Evolutionary conservation across 129 eudicot genomes (phyloP), one percentile per base, ranked within the genome.

Genomic region (Oenanthe sinensis): DNA sequence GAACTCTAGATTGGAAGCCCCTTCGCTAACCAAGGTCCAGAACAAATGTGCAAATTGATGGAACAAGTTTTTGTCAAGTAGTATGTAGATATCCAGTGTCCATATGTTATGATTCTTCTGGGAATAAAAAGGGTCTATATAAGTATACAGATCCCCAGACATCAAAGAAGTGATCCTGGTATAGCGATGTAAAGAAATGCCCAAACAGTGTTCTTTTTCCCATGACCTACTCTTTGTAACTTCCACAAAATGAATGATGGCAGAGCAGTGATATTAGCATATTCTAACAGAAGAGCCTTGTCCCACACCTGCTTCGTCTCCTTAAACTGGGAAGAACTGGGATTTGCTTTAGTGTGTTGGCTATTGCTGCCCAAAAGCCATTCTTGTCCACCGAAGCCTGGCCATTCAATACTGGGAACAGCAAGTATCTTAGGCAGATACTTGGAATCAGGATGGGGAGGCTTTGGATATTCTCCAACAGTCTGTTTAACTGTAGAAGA

Each of bases 371-470:
- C 78, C 20, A 79, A 88, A 77, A 88, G 65, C 92, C 92, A 88
- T 39, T 83, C 87, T 74, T 86, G 87, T 40, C 80, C 88, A 75
- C 86, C 85, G 63, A 28, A 77, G 4, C 30, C 83, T 69, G 82
- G 33, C 85, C 79, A 79, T 62, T 82, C 89, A 16, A 82, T 62
- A 45, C 82, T 44, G 24, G 92, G 92, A 24, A 88, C 69, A 20
- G 85, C 40, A 8, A 86, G 85, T 68, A 88, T 83, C 63, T 75
- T 75, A 79, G 67, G 75, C 68, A 88, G 74, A 73, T 86, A 84
- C 82, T 86, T 86, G 63, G 82, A 63, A 80, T 88, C 92, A 26
- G 86, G 89, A 82, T 88, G 92, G 10, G 82, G 86, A 75, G 88
- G 82, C 55, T 72, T 81, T 58, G 7, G 28, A 74, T 33, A 13